Conservation (phyloP, 2,329 filamentous ascomycete species). For the Trichoderma atroviride region DNA sequence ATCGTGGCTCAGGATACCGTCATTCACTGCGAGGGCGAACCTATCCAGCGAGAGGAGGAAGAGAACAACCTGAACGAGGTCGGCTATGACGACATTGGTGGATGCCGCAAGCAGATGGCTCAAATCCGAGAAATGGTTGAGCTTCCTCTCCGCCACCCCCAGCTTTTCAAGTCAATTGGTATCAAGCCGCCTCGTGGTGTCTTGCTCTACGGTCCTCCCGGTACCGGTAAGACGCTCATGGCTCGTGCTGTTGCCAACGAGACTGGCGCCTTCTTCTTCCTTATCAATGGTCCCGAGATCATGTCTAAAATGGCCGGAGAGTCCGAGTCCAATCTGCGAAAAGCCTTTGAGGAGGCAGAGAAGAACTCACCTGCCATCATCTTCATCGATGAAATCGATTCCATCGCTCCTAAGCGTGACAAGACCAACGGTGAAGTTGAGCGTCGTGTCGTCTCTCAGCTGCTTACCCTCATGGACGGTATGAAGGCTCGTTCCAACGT, state of each 20-base stretch:
- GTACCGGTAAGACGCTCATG: slow-evolving; percentile 99
- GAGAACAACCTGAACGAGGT: slow-evolving; percentile 99
- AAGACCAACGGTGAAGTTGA: slow-evolving; percentile 99
- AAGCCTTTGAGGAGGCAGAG: slow-evolving; percentile 99
- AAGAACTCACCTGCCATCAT: slow-evolving; percentile 99
- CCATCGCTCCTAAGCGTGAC: slow-evolving; percentile 98
- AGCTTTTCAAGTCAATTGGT: slow-evolving; percentile 99
- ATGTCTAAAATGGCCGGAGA: slow-evolving; percentile 99
- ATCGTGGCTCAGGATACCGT: slow-evolving; percentile 99
- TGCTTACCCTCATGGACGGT: slow-evolving; percentile 97
- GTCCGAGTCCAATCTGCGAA: slow-evolving; percentile 95
- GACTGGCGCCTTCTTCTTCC: slow-evolving; percentile 98
- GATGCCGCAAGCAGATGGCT: slow-evolving; percentile 99
- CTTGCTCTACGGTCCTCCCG: slow-evolving; percentile 91
- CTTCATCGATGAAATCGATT: slow-evolving; percentile 99
- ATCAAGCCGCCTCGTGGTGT: slow-evolving; percentile 99
- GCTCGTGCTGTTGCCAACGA: slow-evolving; percentile 98
- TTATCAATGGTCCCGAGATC: slow-evolving; percentile 99
- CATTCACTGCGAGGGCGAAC: slow-evolving; percentile 89
- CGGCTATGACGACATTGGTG: slow-evolving; percentile 98
- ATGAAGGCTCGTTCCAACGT: slow-evolving; percentile 99
- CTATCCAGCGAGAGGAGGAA: slow-evolving; percentile 95
- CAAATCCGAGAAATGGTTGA: slow-evolving; percentile 99
- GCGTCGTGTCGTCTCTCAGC: slow-evolving; percentile 96
- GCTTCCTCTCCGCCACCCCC: slow-evolving; percentile 91